phyloP scores from a whole-genome alignment of 2,329 filamentous ascomycete genomes.

The Ophidiomyces ophidiicola region DNA sequence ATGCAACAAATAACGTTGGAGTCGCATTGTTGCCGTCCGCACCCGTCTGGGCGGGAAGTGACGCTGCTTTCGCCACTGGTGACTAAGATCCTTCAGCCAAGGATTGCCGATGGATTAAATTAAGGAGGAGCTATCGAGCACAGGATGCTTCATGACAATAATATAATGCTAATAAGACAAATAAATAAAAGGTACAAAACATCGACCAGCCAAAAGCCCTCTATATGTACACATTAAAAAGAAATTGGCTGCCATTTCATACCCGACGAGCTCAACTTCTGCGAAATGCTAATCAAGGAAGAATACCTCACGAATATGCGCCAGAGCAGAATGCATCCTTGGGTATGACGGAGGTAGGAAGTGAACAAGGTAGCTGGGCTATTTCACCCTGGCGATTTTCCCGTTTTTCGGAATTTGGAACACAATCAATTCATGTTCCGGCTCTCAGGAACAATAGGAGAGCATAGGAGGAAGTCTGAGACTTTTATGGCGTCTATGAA shows the following conservation, averaged over 20 bases:
- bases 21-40: no score
- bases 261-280: constrained; percentile 18
- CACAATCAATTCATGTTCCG: no score
- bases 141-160: constrained; percentile 2
- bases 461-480: constrained; percentile 5
- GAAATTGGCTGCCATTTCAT: constrained; percentile 28
- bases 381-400: no score
- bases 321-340: constrained; percentile 30
- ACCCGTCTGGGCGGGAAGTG: no score
- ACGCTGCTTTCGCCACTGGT: no score
- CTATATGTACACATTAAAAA: constrained; percentile 33
- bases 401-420: no score
- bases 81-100: no score
- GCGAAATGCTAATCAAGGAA: constrained; percentile 4
- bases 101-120: no score
- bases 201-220: constrained; percentile 17
- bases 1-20: no score
- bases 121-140: no score
- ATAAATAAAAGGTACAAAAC: constrained; percentile 2
- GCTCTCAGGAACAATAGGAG: constrained; percentile 29
- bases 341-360: background rate
- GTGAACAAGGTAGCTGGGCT: no score
- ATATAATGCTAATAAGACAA: constrained; percentile 1
- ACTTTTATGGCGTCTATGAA: constrained; percentile 21
- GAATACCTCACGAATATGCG: constrained; percentile 32